A percentile compares a stretch with the other conserved stretches of the same genome.
These are phyloP conservation scores for Fusarium cicatricum DNA, from an alignment of 2,329 filamentous ascomycete genomes.

Conservation along the genomic window DNA sequence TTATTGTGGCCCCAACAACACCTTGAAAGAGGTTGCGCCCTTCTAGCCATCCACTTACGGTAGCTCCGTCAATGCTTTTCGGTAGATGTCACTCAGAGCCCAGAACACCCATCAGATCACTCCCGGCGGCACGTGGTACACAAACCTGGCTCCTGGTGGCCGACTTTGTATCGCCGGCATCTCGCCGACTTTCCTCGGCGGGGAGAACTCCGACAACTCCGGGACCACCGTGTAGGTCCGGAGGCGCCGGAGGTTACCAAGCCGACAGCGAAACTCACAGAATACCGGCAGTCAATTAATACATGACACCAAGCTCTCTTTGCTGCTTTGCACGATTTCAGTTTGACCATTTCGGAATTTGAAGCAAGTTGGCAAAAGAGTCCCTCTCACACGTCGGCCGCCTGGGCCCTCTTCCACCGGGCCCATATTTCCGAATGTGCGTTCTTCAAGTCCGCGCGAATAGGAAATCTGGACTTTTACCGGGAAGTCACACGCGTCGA, in stretches of 20 bases:
- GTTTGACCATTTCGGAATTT: not conserved
- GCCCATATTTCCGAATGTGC: conserved; percentile 23
- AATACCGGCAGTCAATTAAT: not conserved
- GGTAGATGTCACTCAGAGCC: not conserved
- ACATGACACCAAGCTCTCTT: not conserved
- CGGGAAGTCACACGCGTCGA: conserved; percentile 1
- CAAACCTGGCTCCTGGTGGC: conserved; percentile 1
- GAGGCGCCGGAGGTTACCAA: not conserved
- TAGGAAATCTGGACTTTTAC: conserved; percentile 8
- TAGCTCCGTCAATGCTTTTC: not conserved
- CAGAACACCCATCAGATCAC: conserved; percentile 1
- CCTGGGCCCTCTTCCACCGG: conserved; percentile 1
- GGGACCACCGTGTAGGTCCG: conserved; percentile 2
- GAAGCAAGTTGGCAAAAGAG: not conserved
- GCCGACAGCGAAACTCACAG: not conserved
- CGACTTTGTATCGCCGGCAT: not conserved
- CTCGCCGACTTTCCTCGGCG: conserved; percentile 9
- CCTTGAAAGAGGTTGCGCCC: not conserved
- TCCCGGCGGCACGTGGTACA: conserved; percentile 21
- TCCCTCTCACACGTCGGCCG: not conserved
- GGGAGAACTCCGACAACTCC: conserved; percentile 30
- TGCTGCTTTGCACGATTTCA: not conserved
- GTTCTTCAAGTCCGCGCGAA: conserved; percentile 29
- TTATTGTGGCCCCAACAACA: no score
- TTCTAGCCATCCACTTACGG: not conserved